Base-by-base conservation (phyloP, 164 flowering plant species). In the Platanus orientalis region DNA sequence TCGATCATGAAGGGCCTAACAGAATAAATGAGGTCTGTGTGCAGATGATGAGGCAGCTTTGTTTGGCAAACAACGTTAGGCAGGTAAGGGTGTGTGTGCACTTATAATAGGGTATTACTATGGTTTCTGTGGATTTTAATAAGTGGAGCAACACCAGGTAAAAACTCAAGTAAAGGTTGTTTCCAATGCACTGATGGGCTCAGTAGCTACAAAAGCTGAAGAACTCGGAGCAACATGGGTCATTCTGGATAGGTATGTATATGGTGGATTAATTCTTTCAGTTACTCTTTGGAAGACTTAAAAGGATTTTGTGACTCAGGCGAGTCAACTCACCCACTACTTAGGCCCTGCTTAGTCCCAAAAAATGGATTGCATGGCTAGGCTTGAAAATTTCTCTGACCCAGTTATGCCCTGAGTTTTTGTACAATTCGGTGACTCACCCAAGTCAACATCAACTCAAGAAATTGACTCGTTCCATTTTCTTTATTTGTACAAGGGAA, bases 171-270 rank as follows among this genome's bases (percentile, higher is more conserved):
- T 71, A 28, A 52, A 47, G 29, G 63, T 74, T 51, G 56, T 74
- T 11, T 60, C 60, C 0, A 58, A 69, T 63, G 69, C 67, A 12
- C 24, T 42, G 48, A 42, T 58, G 40, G 74, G 76, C 7, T 55
- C 69, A 1, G 71, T 72, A 53, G 78, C 81, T 2, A 25, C 54
- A 21, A 44, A 67, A 64, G 79, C 75, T 10, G 14, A 19, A 42
- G 77, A 75, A 50, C 68, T 75, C 19, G 62, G 69, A 69, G 81
- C 81, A 51, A 60, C 73, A 51, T 78, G 81, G 79, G 62, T 78
- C 36, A 57, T 78, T 69, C 75, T 75, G 34, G 79, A 78, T 47
- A 60, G 75, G 81, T 75, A 68, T 28, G n/a, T 10, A 20, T 24
- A 52, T 14, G 17, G 10, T 21, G 16, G 29, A n/a, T 34, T 42